Percentiles rank a stretch among this genome's conserved stretches.
phyloP scores from a whole-genome alignment of 352 stramenopile genomes.

The Pythium plurisporium region DNA sequence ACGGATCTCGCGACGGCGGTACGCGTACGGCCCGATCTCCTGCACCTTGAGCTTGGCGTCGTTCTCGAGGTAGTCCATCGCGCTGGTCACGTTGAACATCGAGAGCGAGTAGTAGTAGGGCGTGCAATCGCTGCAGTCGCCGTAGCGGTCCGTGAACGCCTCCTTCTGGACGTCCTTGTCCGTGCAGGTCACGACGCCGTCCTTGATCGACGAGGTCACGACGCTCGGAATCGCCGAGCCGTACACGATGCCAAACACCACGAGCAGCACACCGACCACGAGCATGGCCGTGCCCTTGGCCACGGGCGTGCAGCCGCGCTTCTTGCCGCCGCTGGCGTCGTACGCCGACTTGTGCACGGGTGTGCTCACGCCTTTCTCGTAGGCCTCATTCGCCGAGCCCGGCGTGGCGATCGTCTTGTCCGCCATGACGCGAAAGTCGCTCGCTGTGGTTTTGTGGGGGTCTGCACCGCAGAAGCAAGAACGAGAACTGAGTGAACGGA shows the following conservation, averaged over 20 bases:
- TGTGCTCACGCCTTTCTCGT: slow-evolving; percentile 21
- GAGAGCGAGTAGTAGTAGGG: slow-evolving; percentile 65
- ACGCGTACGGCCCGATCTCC: slow-evolving; percentile 70
- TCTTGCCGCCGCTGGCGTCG: not conserved
- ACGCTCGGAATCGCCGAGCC: slow-evolving; percentile 46
- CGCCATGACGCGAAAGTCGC: too few species aligned
- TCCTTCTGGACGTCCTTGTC: slow-evolving; percentile 33
- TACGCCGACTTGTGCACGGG: not conserved
- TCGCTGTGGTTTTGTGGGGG: too few species aligned
- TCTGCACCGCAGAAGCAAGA: too few species aligned
- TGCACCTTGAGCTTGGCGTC: slow-evolving; percentile 52
- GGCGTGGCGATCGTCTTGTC: too few species aligned
- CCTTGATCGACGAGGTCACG: slow-evolving; percentile 34
- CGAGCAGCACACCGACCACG: slow-evolving; percentile 29
- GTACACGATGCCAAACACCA: slow-evolving; percentile 50
- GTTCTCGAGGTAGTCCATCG: slow-evolving; percentile 45
- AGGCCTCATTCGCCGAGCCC: slow-evolving; percentile 20
- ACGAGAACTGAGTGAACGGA: too few species aligned
- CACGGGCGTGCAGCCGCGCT: slow-evolving; percentile 31
- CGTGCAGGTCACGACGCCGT: slow-evolving; percentile 42
- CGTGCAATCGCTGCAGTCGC: slow-evolving; percentile 72
- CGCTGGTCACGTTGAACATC: slow-evolving; percentile 79
- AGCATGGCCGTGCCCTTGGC: slow-evolving; percentile 33
- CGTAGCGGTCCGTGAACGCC: slow-evolving; percentile 49
- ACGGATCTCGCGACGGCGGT: slow-evolving; percentile 57